These are phyloP conservation scores for Geotrichum carabidarum DNA, from an alignment of 1,139 yeast genomes.

Conservation along the genomic window DNA sequence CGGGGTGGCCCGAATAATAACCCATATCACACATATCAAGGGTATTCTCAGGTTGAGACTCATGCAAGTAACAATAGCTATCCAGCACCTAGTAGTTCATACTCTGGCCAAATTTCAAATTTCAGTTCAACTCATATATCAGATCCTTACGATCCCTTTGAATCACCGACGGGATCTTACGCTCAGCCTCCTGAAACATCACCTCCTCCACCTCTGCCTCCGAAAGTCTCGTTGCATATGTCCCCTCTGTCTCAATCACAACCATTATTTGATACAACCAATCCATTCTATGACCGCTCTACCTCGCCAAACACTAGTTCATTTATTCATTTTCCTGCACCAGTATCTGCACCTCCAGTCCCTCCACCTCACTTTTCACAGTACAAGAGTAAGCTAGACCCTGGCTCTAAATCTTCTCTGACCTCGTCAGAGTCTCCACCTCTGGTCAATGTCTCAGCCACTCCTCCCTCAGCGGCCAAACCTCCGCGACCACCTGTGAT, in stretches of 20 bases:
- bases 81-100: background rate
- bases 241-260: conserved; percentile 4
- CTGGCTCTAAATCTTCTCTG: conserved; percentile 4
- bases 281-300: background rate
- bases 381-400: conserved; percentile 5
- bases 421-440: background rate
- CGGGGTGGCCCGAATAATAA: conserved; percentile 19
- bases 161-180: background rate
- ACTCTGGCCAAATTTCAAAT: background rate
- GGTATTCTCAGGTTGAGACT: background rate
- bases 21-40: conserved; percentile 15
- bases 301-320: background rate
- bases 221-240: conserved; percentile 12
- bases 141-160: conserved; percentile 5
- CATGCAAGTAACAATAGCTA: background rate
- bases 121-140: conserved; percentile 1
- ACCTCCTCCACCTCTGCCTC: conserved; percentile 17
- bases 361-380: conserved; percentile 10
- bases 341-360: background rate
- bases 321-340: background rate
- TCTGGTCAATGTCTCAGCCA: too few relatives aligned
- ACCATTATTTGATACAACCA: conserved; percentile 6
- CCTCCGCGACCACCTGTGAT: conserved; percentile 8
- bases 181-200: background rate
- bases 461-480: background rate